Conservation (phyloP, 768 basidiomycete genomes). For the Tulasnella sp. region DNA sequence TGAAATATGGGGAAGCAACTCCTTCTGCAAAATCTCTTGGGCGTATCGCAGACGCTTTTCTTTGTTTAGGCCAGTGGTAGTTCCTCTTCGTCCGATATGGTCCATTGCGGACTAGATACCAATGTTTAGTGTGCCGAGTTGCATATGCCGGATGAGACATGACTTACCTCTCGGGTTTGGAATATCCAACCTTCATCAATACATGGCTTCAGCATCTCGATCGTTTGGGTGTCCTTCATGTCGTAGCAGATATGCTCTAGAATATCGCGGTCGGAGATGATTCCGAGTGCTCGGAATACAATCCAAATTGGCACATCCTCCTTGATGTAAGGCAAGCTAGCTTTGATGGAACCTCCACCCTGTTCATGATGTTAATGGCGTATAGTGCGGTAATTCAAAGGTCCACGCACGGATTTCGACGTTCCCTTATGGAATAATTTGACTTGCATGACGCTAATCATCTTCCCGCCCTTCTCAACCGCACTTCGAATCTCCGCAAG, state of each 20-base stretch:
- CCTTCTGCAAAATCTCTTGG: conserved; percentile 96
- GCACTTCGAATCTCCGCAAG: conserved; percentile 97
- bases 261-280: conserved; percentile 97
- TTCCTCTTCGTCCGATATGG: conserved; percentile 98
- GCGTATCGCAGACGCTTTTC: conserved; percentile 95
- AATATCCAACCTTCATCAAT: conserved; percentile 99
- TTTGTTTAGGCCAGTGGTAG: conserved; percentile 86
- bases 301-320: conserved; percentile 99
- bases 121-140: conserved; percentile 37
- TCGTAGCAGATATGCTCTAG: conserved; percentile 99
- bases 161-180: conserved; percentile 85
- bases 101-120: conserved; percentile 70
- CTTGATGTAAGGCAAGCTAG: conserved; percentile 96
- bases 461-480: conserved; percentile 97
- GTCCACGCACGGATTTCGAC: conserved; percentile 75
- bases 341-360: conserved; percentile 93
- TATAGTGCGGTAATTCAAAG: not conserved
- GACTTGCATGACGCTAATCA: conserved; percentile 95
- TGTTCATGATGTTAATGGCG: conserved; percentile 42
- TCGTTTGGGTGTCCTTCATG: conserved; percentile 91
- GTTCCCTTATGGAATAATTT: conserved; percentile 93
- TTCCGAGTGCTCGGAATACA: conserved; percentile 95
- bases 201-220: conserved; percentile 98
- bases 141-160: not conserved
- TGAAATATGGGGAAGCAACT: conserved; percentile 96